These are phyloP conservation scores for Leucocoprinus sp. DNA, from an alignment of 768 basidiomycete genomes.

Conservation along the genomic window DNA sequence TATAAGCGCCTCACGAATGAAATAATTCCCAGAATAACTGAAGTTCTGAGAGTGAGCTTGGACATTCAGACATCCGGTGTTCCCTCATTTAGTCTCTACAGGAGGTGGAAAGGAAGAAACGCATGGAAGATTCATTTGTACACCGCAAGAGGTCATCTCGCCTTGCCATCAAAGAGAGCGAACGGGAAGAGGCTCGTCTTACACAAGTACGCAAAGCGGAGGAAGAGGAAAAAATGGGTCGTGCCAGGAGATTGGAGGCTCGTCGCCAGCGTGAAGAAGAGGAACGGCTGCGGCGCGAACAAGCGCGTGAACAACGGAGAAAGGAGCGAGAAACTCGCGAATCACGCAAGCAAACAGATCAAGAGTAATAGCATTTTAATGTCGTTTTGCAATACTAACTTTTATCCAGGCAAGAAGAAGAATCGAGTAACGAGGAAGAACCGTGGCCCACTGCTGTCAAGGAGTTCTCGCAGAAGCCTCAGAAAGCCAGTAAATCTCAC, in stretches of 20 bases:
- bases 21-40: conserved; percentile 65
- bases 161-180: conserved; percentile 72
- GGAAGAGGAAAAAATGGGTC: conserved; percentile 58
- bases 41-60: conserved; percentile 51
- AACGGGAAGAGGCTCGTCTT: conserved; percentile 63
- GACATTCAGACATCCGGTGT: background rate
- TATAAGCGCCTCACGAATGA: conserved; percentile 57
- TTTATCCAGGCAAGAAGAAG: conserved; percentile 5
- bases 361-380: conserved; percentile 12
- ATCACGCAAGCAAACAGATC: conserved; percentile 21
- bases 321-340: conserved; percentile 41
- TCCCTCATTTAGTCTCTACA: conserved; percentile 17
- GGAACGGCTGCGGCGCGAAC: conserved; percentile 46
- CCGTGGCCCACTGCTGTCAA: background rate
- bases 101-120: conserved; percentile 57
- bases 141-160: conserved; percentile 90
- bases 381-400: background rate
- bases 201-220: conserved; percentile 55
- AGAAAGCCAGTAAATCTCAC: background rate
- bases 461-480: background rate
- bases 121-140: conserved; percentile 64
- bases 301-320: conserved; percentile 46
- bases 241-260: conserved; percentile 50
- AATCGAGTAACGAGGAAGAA: background rate
- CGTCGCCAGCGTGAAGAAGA: conserved; percentile 50